These are phyloP conservation scores for Colletotrichum sp. DNA, from an alignment of 2,329 filamentous ascomycete species.

Conservation along the genomic window DNA sequence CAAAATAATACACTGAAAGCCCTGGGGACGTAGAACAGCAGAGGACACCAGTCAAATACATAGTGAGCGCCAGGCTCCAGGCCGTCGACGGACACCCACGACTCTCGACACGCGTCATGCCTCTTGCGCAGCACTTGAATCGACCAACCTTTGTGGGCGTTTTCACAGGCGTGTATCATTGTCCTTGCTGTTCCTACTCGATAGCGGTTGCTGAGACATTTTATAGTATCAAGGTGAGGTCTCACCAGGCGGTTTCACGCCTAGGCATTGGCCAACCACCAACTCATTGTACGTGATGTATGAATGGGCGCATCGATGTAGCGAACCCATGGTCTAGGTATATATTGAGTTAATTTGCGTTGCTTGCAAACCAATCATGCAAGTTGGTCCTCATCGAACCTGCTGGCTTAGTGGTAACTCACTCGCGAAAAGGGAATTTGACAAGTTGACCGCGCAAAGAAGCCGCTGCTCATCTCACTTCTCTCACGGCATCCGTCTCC, in stretches of 20 bases:
- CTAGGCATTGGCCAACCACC: neutral
- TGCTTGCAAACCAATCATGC: neutral
- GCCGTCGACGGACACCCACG: accelerated
- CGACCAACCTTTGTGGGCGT: neutral
- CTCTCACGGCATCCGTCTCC: neutral
- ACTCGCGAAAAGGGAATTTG: neutral
- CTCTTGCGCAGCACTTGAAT: neutral
- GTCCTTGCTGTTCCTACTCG: neutral
- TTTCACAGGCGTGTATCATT: neutral
- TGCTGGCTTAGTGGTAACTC: neutral
- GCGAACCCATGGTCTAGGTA: neutral
- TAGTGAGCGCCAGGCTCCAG: neutral
- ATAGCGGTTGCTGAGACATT: accelerated
- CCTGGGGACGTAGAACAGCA: accelerated
- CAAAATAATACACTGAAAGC: accelerated
- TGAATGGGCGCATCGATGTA: neutral
- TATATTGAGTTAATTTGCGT: neutral
- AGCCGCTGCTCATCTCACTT: neutral
- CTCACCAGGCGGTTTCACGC: neutral
- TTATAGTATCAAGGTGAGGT: neutral
- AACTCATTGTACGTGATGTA: neutral
- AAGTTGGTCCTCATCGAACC: neutral
- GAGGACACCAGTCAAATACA: accelerated
- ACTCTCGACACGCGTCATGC: neutral
- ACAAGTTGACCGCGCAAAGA: neutral